Evolutionary conservation across 192 early-diverging fungal species (phyloP), one percentile per base, ranked within the genome.

Genomic region (Coemansia sp.): DNA sequence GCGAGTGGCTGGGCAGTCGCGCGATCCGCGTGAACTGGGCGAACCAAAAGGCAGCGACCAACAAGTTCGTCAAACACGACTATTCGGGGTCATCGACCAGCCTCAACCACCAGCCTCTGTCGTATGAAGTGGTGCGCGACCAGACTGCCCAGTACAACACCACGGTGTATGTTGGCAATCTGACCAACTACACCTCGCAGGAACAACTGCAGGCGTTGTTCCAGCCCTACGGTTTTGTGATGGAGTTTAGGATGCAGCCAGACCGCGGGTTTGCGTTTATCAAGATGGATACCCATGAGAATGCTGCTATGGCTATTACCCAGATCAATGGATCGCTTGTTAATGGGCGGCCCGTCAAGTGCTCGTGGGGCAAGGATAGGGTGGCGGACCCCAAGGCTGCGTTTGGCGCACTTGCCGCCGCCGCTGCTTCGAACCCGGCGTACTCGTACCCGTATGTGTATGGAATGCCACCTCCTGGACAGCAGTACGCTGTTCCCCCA

Each of bases 11-110:
- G 40, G 95, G 94, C 70, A 91, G 88, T 75, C 88, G 93, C 64
- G 88, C 90, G 61, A 91, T 97, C 68, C 91, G 95, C 47, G 93
- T 95, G 67, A 96, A 96, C 85, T 97, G 95, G 95, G 95, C 95
- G 20, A 97, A 90, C 69, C 94, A 95, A 69, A 95, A 95, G 74
- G 87, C 87, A 27, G 9, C 75, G 31, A 34, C 31, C 31, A 34
- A 34, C 27, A 58, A 58, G 57, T 58, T 34, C 57, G 47, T 52
- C 52, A 78, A 79, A 65, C 71, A 64, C 46, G 71, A 71, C 36
- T 62, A 49, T 13, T 46, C 41, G 64, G 61, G 47, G 10, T 64
- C 39, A n/a, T 22, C 34, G 16, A 57, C 41, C 5, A n/a, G 38
- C 31, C 18, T 31, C 66, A 38, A 70, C 43, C 20, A 31, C 31